phyloP scores from a whole-genome alignment of 1,139 yeast species.

The Hyphopichia khmerensis region DNA sequence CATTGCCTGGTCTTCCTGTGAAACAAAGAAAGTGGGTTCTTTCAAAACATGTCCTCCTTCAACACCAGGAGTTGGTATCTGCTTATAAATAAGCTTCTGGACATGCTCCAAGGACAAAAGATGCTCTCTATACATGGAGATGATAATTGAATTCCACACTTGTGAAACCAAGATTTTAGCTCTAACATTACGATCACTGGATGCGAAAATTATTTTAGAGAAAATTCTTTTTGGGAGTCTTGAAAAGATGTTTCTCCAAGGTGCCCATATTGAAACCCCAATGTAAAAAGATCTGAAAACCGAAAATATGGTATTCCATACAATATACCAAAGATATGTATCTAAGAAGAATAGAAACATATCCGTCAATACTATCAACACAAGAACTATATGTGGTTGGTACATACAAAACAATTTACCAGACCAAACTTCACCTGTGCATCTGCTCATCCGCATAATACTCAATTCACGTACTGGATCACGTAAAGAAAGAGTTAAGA shows the following conservation, averaged over 20 bases:
- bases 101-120: slow-evolving; percentile 50
- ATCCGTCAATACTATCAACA: slow-evolving; percentile 39
- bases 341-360: slow-evolving; percentile 50
- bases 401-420: slow-evolving; percentile 38
- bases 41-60: slow-evolving; percentile 28
- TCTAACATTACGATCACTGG: slow-evolving; percentile 26
- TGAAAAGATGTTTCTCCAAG: slow-evolving; percentile 55
- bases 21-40: slow-evolving; percentile 50
- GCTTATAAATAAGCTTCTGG: slow-evolving; percentile 45
- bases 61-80: slow-evolving; percentile 22
- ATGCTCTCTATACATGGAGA: slow-evolving; percentile 60
- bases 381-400: slow-evolving; percentile 41
- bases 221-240: slow-evolving; percentile 51
- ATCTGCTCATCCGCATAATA: slow-evolving; percentile 35
- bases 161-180: slow-evolving; percentile 43
- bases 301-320: slow-evolving; percentile 53
- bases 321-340: slow-evolving; percentile 56
- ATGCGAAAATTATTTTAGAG: slow-evolving; percentile 40
- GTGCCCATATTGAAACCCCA: slow-evolving; percentile 58
- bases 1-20: slow-evolving; percentile 48
- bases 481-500: slow-evolving; percentile 44
- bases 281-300: slow-evolving; percentile 47
- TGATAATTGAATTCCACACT: slow-evolving; percentile 53
- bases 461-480: slow-evolving; percentile 52
- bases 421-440: slow-evolving; percentile 46